phyloP scores from a whole-genome alignment of 768 basidiomycete species.

The Rhodotorula toruloides region DNA sequence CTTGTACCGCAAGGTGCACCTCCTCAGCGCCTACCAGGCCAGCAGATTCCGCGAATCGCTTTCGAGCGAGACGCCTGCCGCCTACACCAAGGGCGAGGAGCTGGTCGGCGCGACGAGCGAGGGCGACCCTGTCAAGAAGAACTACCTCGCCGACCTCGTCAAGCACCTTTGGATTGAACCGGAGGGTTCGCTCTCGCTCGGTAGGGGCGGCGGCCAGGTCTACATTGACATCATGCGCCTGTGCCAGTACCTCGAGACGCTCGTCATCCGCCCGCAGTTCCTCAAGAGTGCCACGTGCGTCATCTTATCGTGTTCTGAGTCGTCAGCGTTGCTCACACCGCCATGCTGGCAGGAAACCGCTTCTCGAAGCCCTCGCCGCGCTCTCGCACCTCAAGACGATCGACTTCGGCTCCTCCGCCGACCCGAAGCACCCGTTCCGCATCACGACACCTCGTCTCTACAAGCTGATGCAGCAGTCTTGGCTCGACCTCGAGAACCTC shows the following conservation, averaged over 20 bases:
- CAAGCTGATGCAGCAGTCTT: conserved; percentile 7
- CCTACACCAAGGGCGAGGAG: conserved; percentile 10
- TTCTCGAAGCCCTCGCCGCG: conserved; percentile 16
- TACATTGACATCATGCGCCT: conserved; percentile 11
- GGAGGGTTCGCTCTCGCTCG: neutral
- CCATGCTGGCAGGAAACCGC: conserved; percentile 14
- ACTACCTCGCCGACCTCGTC: conserved; percentile 9
- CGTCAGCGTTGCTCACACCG: neutral
- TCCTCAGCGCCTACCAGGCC: conserved; percentile 10
- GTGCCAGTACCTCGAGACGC: conserved; percentile 12
- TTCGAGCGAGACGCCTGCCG: conserved; percentile 7
- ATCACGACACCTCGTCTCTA: conserved; percentile 26
- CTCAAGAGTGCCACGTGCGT: conserved; percentile 27
- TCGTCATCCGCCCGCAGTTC: conserved; percentile 14
- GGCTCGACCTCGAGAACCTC: conserved; percentile 21
- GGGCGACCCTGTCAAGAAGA: neutral
- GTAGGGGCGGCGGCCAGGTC: conserved; percentile 14
- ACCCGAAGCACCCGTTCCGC: conserved; percentile 6
- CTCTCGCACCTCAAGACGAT: conserved; percentile 10
- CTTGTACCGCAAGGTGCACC: conserved; percentile 25
- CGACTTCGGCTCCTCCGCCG: conserved; percentile 15
- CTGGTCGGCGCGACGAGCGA: neutral
- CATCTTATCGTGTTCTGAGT: no score
- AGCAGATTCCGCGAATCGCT: conserved; percentile 26
- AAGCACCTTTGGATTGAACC: neutral